Evolutionary conservation across 1,284 basidiomycete genomes (phyloP), one percentile per base, ranked within the genome.

Genomic region (Marasmius fiardii): DNA sequence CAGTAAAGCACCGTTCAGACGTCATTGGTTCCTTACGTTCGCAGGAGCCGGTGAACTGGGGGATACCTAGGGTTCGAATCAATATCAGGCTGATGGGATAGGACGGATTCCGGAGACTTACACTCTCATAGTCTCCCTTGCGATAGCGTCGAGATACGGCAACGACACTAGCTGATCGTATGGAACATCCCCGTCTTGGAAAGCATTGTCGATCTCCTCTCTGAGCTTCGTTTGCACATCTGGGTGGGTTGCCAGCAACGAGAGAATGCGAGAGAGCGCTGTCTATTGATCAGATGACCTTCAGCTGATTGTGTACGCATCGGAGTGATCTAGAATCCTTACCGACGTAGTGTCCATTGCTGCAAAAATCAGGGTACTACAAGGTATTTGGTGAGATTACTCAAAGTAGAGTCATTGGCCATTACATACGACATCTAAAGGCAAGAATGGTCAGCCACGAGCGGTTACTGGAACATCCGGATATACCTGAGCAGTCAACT

Each of bases 281-380:
- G 28, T 53, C 51, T 52, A 24, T 18, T 8, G 24, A 24, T 14
- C 3, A 16, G 16, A 4, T 6, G 8, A 18, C 44, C n/a, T n/a
- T n/a, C n/a, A n/a, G n/a, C n/a, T n/a, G n/a, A n/a, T n/a, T n/a
- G n/a, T n/a, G n/a, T n/a, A n/a, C 18, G 45, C 23, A 6, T 12
- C 21, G 14, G 21, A 24, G 20, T 10, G 20, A 18, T 41, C 11
- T 28, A 18, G 7, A 18, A 21, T 45, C 12, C 43, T 45, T 28
- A 54, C 52, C 10, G 68, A 64, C 2, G 68, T 69, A 1, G 68
- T 68, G 47, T 68, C 68, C 58, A 67, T 64, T 5, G 64, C 68
- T 16, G 65, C 66, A 45, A 68, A 68, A 7, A 68, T 61, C 16
- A 69, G 54, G 1, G 63, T 63, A 12, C 67, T 68, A 43, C 12